phyloP scores from a whole-genome alignment of 345 rosid species.

The Syzygium oleosum region DNA sequence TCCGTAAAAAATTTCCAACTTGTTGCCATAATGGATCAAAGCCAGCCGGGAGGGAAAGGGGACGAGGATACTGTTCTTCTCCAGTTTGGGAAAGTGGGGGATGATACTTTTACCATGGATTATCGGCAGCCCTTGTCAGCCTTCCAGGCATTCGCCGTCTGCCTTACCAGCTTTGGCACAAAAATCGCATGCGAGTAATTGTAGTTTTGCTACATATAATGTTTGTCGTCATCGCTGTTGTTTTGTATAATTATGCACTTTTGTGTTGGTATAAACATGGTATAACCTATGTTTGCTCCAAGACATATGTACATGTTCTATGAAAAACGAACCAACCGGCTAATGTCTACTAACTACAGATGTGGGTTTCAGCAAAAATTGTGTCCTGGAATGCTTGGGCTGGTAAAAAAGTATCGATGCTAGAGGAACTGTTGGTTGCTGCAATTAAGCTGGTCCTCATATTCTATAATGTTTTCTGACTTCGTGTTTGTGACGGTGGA shows the following conservation, averaged over 20 bases:
- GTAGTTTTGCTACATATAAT: not conserved
- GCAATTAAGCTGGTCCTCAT: not conserved
- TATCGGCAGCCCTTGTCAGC: slow-evolving; percentile 87
- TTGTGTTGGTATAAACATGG: not conserved
- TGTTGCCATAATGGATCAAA: slow-evolving; percentile 65
- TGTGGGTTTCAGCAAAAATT: not conserved
- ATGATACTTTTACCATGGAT: slow-evolving; percentile 90
- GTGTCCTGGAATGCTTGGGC: not conserved
- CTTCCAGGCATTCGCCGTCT: slow-evolving; percentile 85
- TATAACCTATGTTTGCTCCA: not conserved
- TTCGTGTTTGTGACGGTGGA: not conserved
- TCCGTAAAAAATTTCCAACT: slow-evolving; percentile 93
- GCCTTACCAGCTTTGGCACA: slow-evolving; percentile 96
- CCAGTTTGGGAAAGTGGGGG: slow-evolving; percentile 89
- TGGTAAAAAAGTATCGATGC: not conserved
- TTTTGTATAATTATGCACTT: not conserved
- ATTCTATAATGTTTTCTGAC: not conserved
- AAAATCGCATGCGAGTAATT: slow-evolving; percentile 84
- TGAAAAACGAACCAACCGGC: not conserved
- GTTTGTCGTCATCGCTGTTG: not conserved
- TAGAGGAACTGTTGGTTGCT: not conserved
- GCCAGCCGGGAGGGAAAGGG: slow-evolving; percentile 81
- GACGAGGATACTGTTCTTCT: slow-evolving; percentile 82
- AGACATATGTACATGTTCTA: not conserved
- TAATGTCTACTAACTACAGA: not conserved